Evolutionary conservation across 495 filamentous ascomycete genomes (phyloP), one percentile per base, ranked within the genome.

Genomic region (Trichocladium antarcticum): DNA sequence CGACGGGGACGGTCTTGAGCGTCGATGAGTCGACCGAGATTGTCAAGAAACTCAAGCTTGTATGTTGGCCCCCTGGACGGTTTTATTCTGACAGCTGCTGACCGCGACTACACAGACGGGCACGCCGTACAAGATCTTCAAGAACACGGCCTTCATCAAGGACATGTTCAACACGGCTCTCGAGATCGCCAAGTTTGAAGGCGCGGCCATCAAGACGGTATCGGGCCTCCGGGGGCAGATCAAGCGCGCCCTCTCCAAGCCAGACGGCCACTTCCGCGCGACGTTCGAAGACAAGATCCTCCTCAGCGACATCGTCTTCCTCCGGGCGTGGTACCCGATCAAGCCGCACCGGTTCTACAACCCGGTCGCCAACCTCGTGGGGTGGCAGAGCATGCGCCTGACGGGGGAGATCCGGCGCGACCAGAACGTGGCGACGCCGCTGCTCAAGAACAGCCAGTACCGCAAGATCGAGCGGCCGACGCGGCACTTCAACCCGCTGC

Each of bases 201-300:
- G 92, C 32, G 92, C 92, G 9, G 80, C 83, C 38, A 90, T 98
- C 67, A 84, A 87, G 48, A 98, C 92, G 1, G 92, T 98, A 21
- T 96, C 89, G 5, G 93, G 92, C 32, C 82, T 98, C 55, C 76
- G 92, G 16, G 92, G 92, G 54, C 92, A 96, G 63, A 95, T 98
- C 75, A 98, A 98, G 70, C 77, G 86, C 21, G 89, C 90, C 0
- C 71, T 96, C 2, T 77, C 79, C 62, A 93, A 94, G 54, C 89
- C 90, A 1, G 93, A 98, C 38, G 92, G 92, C 12, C 82, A 87
- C 69, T 95, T 90, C 75, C 79, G 92, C 58, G 92, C 92, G 12
- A 95, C 90, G 0, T 98, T 98, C 55, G 92, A 98, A 65, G 92
- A 98, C 70, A 98, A 97, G 71, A 83, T 97, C 39, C 73, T 98